Base-by-base conservation (phyloP, 257 asterid species). In the Ehretia macrophylla region DNA sequence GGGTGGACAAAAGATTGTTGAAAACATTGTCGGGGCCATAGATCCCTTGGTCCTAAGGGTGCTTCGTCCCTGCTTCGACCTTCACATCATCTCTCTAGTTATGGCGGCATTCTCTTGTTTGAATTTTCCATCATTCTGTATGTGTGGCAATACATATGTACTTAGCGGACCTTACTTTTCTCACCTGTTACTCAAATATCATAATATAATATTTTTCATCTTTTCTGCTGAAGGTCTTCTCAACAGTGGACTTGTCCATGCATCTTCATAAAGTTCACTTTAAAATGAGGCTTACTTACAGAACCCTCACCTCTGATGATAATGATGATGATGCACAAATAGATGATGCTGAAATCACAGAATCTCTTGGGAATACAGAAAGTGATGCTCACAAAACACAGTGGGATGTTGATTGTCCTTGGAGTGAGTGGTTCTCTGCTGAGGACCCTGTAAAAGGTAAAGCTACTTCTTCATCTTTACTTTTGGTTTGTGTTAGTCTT, bases 341-440 rank as follows among this genome's bases (percentile, higher is more conserved):
- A 63, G 58, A 64, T 51, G 82, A 79, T 66, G 67, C 66, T 66
- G 90, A 74, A 55, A n/a, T 62, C 60, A 64, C 58, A 37, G 92
- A 69, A 67, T 68, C 86, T 51, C 71, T 75, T 49, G 81, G 76
- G 71, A 77, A 72, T 62, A 66, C 69, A 56, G 89, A 81, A 71
- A 74, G 67, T 71, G 74, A 78, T 38, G 69, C 60, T 23, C 77
- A 60, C 62, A 78, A 54, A 22, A 65, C 75, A 63, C 97, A 75
- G 64, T 90, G 95, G 97, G 97, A 90, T 72, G 94, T 82, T 60
- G 82, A 73, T 71, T 84, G 83, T 72, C 90, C 95, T 76, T 90
- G 97, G 97, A 86, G 95, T 75, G 90, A 90, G 83, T 90, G 97
- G 97, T 90, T 86, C 70, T 75, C 94, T 44, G 92, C 90, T 20